Base-by-base conservation (phyloP, 208 protist genomes). In the Naegleria lovaniensis region DNA sequence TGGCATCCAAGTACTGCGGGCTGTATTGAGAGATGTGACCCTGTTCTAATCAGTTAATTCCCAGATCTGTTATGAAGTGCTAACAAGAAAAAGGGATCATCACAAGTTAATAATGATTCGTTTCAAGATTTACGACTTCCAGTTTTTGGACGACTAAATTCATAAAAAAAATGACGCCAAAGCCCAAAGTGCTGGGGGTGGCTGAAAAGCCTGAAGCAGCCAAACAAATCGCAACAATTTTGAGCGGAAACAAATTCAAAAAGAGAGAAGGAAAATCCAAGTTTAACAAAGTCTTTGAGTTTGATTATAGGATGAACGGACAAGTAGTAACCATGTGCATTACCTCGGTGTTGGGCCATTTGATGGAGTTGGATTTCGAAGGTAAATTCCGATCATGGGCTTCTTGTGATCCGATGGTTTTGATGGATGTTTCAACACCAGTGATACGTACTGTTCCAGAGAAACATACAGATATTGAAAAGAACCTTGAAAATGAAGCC, bases 271-370 rank as follows among this genome's bases (percentile, higher is more conserved):
- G 94, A 33, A 41, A 90, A 79, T 96, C 93, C 33, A 88, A 92
- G 51, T 96, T 93, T 88, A 96, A 97, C 91, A 29, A 25, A 51
- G 79, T 97, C 13, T 97, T 91, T 88, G 95, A 97, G 88, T 97
- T 96, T 89, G n/a, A 91, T 7, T 94, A 90, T 88, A 67, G 86
- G 39, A 59, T 94, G 48, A 55, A 92, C 5, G 91, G 91, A n/a
- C 51, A 90, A 13, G 15, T 58, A n/a, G 86, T 93, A 29, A 41
- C 38, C 25, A 98, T 99, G 96, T 90, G 97, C 36, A 95, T 99
- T 33, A 99, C 99, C 19, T 99, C 98, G 36, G 98, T 99, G 11
- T 92, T 94, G 0, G 98, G 98, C 5, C 98, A 99, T 93, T 88
- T 99, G 22, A 98, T 98, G 95, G 95, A 97, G 55, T 91, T 95